Conservation (phyloP, 1,139 yeast species). For the Suzukiozyma palmioleophila region DNA sequence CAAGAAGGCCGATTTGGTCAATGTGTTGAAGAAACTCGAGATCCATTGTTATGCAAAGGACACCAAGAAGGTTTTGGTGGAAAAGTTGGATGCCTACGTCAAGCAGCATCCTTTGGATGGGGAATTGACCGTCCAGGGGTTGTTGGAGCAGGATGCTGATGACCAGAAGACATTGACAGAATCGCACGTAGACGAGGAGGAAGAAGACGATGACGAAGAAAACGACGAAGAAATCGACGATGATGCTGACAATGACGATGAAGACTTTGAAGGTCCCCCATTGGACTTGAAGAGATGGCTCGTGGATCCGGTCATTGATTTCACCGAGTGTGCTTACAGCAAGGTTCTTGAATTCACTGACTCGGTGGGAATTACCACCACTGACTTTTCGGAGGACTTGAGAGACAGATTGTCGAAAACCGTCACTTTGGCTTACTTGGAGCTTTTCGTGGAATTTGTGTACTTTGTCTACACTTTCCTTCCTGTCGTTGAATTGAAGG, state of each 20-base stretch:
- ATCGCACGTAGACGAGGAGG: slow-evolving; percentile 17
- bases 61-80: slow-evolving; percentile 40
- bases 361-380: slow-evolving; percentile 34
- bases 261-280: slow-evolving; percentile 39
- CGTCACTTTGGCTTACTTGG: slow-evolving; percentile 41
- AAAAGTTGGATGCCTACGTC: slow-evolving; percentile 36
- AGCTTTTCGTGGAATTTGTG: slow-evolving; percentile 34
- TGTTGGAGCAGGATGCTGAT: slow-evolving; percentile 14
- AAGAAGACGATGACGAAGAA: slow-evolving; percentile 20
- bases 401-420: slow-evolving; percentile 49
- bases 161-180: slow-evolving; percentile 14
- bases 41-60: slow-evolving; percentile 33
- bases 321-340: slow-evolving; percentile 24
- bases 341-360: slow-evolving; percentile 35
- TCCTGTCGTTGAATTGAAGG: slow-evolving; percentile 35
- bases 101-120: slow-evolving; percentile 36
- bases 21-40: slow-evolving; percentile 32
- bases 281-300: slow-evolving; percentile 34
- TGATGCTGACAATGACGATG: slow-evolving; percentile 25
- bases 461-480: slow-evolving; percentile 33
- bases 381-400: slow-evolving; percentile 39
- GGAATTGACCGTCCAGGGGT: slow-evolving; percentile 23
- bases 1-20: slow-evolving; percentile 38
- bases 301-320: slow-evolving; percentile 35
- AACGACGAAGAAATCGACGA: slow-evolving; percentile 21